phyloP scores from a whole-genome alignment of 2,329 filamentous ascomycete species.

The Neospermospora avenae region DNA sequence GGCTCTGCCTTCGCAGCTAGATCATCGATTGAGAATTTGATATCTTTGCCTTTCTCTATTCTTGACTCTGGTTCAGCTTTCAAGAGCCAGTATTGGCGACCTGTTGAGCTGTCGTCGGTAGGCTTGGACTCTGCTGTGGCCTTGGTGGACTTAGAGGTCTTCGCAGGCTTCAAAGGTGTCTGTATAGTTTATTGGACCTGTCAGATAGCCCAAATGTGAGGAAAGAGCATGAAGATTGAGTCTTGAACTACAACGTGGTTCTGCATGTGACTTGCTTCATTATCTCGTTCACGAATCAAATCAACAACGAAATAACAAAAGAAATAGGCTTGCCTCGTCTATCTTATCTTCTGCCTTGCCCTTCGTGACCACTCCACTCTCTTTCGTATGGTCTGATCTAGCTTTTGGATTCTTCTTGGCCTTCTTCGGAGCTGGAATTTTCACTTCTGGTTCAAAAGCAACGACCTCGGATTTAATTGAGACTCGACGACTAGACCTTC shows the following conservation, averaged over 20 bases:
- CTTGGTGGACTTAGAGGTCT: conserved; percentile 11
- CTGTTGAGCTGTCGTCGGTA: conserved; percentile 10
- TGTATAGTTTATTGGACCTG: neutral
- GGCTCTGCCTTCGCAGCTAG: conserved; percentile 67
- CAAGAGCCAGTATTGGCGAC: conserved; percentile 69
- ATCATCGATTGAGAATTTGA: conserved; percentile 93
- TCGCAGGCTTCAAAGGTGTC: conserved; percentile 7
- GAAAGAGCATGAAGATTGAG: neutral
- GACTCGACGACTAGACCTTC: conserved; percentile 29
- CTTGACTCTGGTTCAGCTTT: conserved; percentile 88
- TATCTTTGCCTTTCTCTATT: conserved; percentile 80
- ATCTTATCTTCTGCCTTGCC: conserved; percentile 3
- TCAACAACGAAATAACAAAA: neutral
- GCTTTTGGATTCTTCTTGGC: conserved; percentile 13
- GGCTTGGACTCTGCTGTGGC: conserved; percentile 5
- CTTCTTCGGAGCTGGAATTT: conserved; percentile 4
- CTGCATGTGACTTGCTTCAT: neutral
- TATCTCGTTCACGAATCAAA: neutral
- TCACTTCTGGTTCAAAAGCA: conserved; percentile 1
- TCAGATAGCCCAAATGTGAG: neutral
- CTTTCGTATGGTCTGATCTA: neutral
- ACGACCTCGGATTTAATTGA: conserved; percentile 13
- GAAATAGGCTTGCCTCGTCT: neutral
- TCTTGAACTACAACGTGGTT: neutral
- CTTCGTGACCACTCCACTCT: neutral